Conservation (phyloP, 2,329 filamentous ascomycete species). For the Colletotrichum echinochloae region DNA sequence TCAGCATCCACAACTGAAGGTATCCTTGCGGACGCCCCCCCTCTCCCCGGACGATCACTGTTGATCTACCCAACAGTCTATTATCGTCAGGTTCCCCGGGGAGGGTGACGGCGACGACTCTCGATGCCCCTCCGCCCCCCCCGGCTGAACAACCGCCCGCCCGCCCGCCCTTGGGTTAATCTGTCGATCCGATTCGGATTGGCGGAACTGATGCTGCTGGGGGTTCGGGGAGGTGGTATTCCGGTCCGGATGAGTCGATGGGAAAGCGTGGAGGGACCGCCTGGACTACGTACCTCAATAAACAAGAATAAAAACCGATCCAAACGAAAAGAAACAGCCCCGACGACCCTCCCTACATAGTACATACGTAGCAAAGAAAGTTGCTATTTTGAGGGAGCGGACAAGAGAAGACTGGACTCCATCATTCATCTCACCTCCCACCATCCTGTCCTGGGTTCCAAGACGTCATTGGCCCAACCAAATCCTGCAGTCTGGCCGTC, state of each 20-base stretch:
- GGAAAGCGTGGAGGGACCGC: not conserved
- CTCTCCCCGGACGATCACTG: conserved; percentile 12
- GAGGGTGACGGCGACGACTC: not conserved
- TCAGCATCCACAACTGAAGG: conserved; percentile 7
- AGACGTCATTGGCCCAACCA: not conserved
- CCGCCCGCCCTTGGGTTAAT: conserved; percentile 7
- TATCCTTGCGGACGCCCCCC: conserved; percentile 4
- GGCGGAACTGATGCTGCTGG: not conserved
- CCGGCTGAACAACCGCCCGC: too few relatives aligned
- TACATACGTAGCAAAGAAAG: too few relatives aligned
- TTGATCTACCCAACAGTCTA: conserved; percentile 1
- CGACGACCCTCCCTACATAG: not conserved
- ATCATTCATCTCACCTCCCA: too few relatives aligned
- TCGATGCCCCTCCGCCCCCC: not conserved
- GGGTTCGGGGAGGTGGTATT: too few relatives aligned
- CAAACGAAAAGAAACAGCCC: not conserved
- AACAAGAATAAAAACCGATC: not conserved
- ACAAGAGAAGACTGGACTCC: not conserved
- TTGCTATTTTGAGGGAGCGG: conserved; percentile 2
- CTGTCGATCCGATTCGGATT: not conserved
- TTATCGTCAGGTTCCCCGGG: not conserved
- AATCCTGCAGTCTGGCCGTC: not conserved
- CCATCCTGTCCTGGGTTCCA: not conserved
- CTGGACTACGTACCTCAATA: too few relatives aligned
- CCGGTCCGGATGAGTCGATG: not conserved